These are phyloP conservation scores for Ogataea siamensis DNA, from an alignment of 805 yeast species.

Conservation along the genomic window DNA sequence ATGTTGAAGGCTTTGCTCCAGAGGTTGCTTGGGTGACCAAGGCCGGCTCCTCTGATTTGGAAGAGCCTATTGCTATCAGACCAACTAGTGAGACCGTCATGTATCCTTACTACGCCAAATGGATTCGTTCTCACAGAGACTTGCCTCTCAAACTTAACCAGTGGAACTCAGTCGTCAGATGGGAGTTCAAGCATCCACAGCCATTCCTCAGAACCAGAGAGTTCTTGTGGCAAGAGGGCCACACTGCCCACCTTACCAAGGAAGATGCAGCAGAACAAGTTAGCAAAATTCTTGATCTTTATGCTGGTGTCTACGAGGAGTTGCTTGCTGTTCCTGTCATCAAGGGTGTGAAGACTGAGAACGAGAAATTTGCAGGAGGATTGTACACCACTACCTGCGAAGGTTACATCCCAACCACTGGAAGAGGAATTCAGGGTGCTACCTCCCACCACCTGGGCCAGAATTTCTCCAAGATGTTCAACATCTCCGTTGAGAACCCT, in stretches of 20 bases:
- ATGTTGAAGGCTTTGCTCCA: slow-evolving; percentile 98
- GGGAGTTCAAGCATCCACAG: slow-evolving; percentile 99
- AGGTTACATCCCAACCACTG: slow-evolving; percentile 96
- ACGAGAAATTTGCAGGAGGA: slow-evolving; percentile 99
- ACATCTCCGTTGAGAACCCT: slow-evolving; percentile 93
- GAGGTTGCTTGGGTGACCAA: slow-evolving; percentile 99
- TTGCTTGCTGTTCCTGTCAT: slow-evolving; percentile 96
- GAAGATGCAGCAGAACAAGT: slow-evolving; percentile 86
- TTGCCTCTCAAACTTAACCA: slow-evolving; percentile 94
- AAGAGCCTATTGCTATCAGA: slow-evolving; percentile 98
- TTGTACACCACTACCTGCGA: slow-evolving; percentile 92
- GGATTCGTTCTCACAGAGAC: slow-evolving; percentile 98
- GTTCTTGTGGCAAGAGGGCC: slow-evolving; percentile 99
- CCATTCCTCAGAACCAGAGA: slow-evolving; percentile 98
- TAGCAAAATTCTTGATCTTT: slow-evolving; percentile 77
- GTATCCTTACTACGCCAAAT: slow-evolving; percentile 99
- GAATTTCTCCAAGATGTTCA: slow-evolving; percentile 98
- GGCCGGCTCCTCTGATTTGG: slow-evolving; percentile 92
- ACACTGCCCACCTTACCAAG: slow-evolving; percentile 88
- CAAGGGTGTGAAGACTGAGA: slow-evolving; percentile 92
- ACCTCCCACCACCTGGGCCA: slow-evolving; percentile 98
- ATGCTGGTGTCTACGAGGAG: slow-evolving; percentile 82
- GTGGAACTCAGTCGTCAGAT: slow-evolving; percentile 99
- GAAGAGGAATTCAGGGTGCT: slow-evolving; percentile 99
- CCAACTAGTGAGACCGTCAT: slow-evolving; percentile 99